Evolutionary conservation across 2,329 filamentous ascomycete genomes (phyloP).

Genomic region (Thielaviopsis euricoi): DNA sequence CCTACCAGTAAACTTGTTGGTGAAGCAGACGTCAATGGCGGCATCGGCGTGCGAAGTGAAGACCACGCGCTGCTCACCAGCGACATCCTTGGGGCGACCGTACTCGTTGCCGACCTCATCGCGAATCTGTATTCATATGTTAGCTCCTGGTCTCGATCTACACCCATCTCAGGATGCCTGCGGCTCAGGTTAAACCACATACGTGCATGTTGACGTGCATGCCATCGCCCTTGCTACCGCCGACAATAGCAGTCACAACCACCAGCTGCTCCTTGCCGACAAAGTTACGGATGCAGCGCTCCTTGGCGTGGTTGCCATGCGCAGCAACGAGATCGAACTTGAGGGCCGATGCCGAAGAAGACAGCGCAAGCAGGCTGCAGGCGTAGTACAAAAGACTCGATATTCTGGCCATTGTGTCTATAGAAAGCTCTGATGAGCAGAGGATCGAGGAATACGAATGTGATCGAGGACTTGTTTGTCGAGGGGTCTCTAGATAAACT

Average conservation of each 20-base stretch:
- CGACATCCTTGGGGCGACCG: constrained; percentile 75
- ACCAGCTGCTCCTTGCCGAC: constrained; percentile 83
- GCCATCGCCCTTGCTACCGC: constrained; percentile 78
- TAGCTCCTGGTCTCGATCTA: constrained; percentile 4
- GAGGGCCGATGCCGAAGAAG: constrained; percentile 46
- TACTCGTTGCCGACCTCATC: constrained; percentile 95
- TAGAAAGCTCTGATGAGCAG: not conserved
- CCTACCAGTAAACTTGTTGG: constrained; percentile 63
- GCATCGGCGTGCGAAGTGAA: constrained; percentile 88
- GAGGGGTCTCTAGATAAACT: not conserved
- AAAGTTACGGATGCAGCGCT: constrained; percentile 94
- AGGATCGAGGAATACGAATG: not conserved
- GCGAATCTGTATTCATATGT: constrained; percentile 49
- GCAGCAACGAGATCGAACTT: constrained; percentile 84
- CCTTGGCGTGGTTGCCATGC: constrained; percentile 40
- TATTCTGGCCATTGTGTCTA: constrained; percentile 10
- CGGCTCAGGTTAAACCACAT: constrained; percentile 18
- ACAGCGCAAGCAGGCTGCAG: constrained; percentile 40
- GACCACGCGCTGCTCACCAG: constrained; percentile 78
- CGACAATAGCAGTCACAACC: constrained; percentile 79
- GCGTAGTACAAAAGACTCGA: constrained; percentile 34
- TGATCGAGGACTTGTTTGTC: not conserved
- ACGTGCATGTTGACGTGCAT: constrained; percentile 92
- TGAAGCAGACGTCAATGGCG: constrained; percentile 92
- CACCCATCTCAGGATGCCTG: not conserved